Evolutionary conservation across 1,284 basidiomycete genomes (phyloP).

Genomic region (Moesziomyces sp.): DNA sequence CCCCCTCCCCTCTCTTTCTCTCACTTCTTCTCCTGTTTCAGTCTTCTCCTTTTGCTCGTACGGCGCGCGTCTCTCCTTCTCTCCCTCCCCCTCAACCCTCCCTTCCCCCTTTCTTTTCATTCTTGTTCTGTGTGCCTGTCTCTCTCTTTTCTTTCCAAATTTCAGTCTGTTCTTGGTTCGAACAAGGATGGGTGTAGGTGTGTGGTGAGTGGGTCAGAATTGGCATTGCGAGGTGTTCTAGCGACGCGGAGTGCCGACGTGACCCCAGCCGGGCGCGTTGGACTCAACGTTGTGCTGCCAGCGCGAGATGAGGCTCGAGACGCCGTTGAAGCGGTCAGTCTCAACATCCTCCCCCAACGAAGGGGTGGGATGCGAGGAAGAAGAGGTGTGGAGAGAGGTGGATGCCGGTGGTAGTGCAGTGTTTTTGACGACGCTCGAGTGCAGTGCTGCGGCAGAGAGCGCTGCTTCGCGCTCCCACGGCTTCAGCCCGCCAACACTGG

Average conservation of each 20-base stretch:
- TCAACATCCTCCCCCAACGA: conserved; percentile 1
- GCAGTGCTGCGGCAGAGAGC: conserved; percentile 21
- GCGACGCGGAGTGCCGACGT: conserved; percentile 13
- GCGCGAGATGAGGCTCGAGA: conserved; percentile 31
- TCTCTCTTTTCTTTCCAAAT: conserved; percentile 8
- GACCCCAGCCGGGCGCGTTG: conserved; percentile 53
- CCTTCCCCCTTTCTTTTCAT: neutral
- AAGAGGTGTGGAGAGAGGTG: conserved; percentile 5
- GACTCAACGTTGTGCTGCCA: conserved; percentile 52
- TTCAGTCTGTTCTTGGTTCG: conserved; percentile 5
- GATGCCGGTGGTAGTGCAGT: conserved; percentile 16
- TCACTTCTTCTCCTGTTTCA: neutral
- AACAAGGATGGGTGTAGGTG: neutral
- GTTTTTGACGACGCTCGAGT: conserved; percentile 17
- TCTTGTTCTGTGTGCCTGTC: neutral
- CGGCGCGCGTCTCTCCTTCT: too few relatives aligned
- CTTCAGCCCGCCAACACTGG: conserved; percentile 18
- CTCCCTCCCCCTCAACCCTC: too few relatives aligned
- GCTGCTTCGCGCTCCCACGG: conserved; percentile 59
- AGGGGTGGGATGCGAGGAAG: neutral
- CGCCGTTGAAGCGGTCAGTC: conserved; percentile 41
- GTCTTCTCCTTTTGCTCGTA: neutral
- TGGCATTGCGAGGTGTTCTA: neutral
- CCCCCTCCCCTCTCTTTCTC: neutral
- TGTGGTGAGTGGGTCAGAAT: neutral